Percentiles rank a stretch among this genome's conserved stretches.
Conservation (phyloP, 306 rosid genomes). For the Alnus glutinosa region DNA sequence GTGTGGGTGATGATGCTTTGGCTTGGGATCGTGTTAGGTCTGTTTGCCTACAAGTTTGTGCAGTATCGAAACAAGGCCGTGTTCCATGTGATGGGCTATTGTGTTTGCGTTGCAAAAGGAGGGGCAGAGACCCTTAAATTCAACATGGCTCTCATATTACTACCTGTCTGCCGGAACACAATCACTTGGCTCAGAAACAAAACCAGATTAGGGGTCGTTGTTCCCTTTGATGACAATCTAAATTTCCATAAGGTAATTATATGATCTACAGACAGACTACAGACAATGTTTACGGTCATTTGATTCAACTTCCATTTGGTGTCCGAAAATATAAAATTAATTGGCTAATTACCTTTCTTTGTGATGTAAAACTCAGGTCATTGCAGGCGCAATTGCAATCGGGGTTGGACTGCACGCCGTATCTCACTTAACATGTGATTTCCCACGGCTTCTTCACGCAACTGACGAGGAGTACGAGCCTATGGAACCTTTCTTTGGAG, state of each 20-base stretch:
- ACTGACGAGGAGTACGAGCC: constrained; percentile 38
- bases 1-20: constrained; percentile 54
- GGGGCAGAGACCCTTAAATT: constrained; percentile 65
- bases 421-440: constrained; percentile 54
- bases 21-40: constrained; percentile 35
- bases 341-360: neutral
- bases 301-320: neutral
- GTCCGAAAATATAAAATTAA: neutral
- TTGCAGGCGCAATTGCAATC: constrained; percentile 34
- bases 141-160: constrained; percentile 59
- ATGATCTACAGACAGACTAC: neutral
- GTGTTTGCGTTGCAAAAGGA: constrained; percentile 62
- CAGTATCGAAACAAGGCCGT: constrained; percentile 47
- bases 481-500: constrained; percentile 44
- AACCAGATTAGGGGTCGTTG: constrained; percentile 47
- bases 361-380: constrained; percentile 22
- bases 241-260: constrained; percentile 48
- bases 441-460: constrained; percentile 48
- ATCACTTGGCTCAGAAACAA: constrained; percentile 70
- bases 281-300: no score
- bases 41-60: constrained; percentile 52
- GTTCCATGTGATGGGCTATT: constrained; percentile 52
- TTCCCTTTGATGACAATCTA: constrained; percentile 62
- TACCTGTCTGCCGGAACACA: constrained; percentile 68
- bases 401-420: constrained; percentile 55